A percentile compares a stretch with the other conserved stretches of the same genome.
phyloP scores from a whole-genome alignment of 2,329 filamentous ascomycete species.

The Claviceps purpurea region DNA sequence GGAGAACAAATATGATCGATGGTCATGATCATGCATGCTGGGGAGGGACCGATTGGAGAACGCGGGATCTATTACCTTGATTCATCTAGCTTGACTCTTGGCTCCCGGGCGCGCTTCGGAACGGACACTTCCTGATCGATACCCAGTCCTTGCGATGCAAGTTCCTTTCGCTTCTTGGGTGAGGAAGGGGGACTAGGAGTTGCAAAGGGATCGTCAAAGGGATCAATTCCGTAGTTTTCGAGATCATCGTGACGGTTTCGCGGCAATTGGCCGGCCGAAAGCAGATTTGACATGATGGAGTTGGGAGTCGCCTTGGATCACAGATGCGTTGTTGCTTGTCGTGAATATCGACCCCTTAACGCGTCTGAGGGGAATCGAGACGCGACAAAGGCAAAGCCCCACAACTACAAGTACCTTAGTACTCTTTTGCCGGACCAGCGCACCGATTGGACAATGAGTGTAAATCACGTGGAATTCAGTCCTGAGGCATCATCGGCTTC shows the following conservation, averaged over 20 bases:
- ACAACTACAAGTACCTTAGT: neutral
- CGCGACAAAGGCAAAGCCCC: slow-evolving; percentile 1
- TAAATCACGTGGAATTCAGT: slow-evolving; percentile 16
- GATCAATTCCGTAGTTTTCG: slow-evolving; percentile 61
- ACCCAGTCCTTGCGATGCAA: slow-evolving; percentile 44
- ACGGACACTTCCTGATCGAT: slow-evolving; percentile 81
- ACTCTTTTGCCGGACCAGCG: neutral
- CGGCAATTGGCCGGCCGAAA: slow-evolving; percentile 7
- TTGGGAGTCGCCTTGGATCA: neutral
- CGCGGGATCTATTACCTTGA: slow-evolving; percentile 36
- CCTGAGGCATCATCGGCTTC: slow-evolving; percentile 17
- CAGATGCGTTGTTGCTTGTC: neutral
- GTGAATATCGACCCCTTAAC: neutral
- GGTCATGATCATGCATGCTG: too few species aligned
- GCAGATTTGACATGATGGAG: slow-evolving; percentile 13
- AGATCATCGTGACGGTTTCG: slow-evolving; percentile 42
- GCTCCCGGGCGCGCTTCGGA: slow-evolving; percentile 56
- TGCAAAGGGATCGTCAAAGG: slow-evolving; percentile 35
- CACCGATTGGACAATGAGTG: neutral
- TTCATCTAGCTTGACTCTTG: slow-evolving; percentile 80
- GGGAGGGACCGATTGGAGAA: neutral
- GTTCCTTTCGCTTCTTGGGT: slow-evolving; percentile 35
- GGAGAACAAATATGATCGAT: too few species aligned
- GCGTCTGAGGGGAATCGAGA: neutral
- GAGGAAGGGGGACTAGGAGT: slow-evolving; percentile 28